Evolutionary conservation across 805 yeast species (phyloP).

Genomic region (Nakazawaea pomicola): DNA sequence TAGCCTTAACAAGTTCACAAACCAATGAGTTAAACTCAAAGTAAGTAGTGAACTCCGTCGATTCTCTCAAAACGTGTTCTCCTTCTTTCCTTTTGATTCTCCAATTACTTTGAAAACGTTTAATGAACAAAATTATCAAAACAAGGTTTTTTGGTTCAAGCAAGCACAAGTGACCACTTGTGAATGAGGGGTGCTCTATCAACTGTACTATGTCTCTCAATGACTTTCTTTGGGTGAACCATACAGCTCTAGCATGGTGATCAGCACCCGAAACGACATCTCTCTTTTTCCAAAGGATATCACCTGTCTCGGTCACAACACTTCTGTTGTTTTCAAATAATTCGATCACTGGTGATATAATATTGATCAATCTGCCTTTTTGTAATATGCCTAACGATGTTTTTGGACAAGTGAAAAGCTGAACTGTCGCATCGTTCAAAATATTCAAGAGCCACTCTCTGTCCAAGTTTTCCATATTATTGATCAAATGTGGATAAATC

Average conservation of each 20-base stretch:
- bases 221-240: constrained; percentile 4
- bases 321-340: constrained; percentile 33
- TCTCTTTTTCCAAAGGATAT: constrained; percentile 19
- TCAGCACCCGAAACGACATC: constrained; percentile 9
- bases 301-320: constrained; percentile 23
- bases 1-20: constrained; percentile 18
- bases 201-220: constrained; percentile 9
- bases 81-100: constrained; percentile 55
- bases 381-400: constrained; percentile 36
- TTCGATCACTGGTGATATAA: constrained; percentile 42
- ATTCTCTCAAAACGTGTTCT: constrained; percentile 62
- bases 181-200: constrained; percentile 11
- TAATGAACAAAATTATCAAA: constrained; percentile 40
- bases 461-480: constrained; percentile 42
- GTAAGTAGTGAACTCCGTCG: constrained; percentile 43
- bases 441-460: constrained; percentile 42
- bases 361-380: constrained; percentile 32
- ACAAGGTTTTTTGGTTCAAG: constrained; percentile 33
- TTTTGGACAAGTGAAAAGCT: constrained; percentile 39
- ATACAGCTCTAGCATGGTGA: constrained; percentile 6
- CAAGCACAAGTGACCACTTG: constrained; percentile 18
- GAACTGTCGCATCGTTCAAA: constrained; percentile 30
- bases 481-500: constrained; percentile 46
- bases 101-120: constrained; percentile 55
- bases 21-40: constrained; percentile 29